Evolutionary conservation across 805 yeast species (phyloP).

Genomic region (Kuraishia borneana): DNA sequence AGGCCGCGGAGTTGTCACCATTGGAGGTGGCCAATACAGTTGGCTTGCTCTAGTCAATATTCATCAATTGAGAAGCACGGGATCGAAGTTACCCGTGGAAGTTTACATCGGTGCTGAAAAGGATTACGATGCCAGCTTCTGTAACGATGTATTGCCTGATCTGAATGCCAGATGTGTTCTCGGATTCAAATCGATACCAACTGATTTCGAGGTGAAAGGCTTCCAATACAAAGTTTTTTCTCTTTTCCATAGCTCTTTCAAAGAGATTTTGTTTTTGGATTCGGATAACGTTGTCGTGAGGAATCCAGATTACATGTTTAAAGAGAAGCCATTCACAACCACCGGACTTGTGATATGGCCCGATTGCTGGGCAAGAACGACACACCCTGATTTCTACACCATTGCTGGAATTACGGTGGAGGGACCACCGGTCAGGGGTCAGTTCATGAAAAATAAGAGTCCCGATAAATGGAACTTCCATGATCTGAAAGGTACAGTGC

Average conservation of each 20-base stretch:
- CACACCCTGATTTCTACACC: constrained; percentile 47
- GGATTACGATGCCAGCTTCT: constrained; percentile 36
- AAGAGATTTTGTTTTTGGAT: constrained; percentile 35
- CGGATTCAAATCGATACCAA: constrained; percentile 21
- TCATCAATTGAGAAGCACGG: constrained; percentile 30
- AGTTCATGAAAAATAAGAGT: constrained; percentile 8
- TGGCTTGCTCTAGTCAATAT: constrained; percentile 41
- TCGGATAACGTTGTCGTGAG: constrained; percentile 37
- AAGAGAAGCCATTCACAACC: constrained; percentile 27
- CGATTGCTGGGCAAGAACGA: constrained; percentile 61
- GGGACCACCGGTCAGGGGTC: constrained; percentile 19
- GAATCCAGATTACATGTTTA: constrained; percentile 33
- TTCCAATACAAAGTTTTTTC: constrained; percentile 43
- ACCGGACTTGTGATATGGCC: constrained; percentile 46
- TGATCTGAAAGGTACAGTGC: constrained; percentile 51
- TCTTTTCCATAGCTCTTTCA: constrained; percentile 31
- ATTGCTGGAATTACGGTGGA: constrained; percentile 34
- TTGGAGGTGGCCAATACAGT: constrained; percentile 41
- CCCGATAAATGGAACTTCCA: constrained; percentile 34
- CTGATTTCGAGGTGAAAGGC: constrained; percentile 23
- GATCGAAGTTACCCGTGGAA: constrained; percentile 38
- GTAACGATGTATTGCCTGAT: constrained; percentile 27
- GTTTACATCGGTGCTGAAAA: constrained; percentile 30
- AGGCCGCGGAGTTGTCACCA: constrained; percentile 32
- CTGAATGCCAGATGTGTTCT: constrained; percentile 35